These are phyloP conservation scores for Microstegium vimineum DNA, from an alignment of 176 grass and related monocot genomes.

Conservation along the genomic window DNA sequence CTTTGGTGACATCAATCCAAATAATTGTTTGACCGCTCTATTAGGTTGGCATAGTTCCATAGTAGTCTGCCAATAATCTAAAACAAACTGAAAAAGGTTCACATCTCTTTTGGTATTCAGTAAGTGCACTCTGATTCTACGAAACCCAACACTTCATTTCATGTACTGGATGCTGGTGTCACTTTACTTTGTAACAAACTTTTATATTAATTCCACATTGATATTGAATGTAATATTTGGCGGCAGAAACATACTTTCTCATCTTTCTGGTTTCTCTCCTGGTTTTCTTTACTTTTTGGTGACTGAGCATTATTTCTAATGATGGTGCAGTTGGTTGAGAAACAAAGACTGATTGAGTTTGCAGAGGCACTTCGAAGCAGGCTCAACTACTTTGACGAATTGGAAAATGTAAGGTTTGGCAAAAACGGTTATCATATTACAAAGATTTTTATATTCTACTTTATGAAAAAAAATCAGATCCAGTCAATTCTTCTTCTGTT, in stretches of 20 bases:
- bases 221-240: slow-evolving; percentile 3
- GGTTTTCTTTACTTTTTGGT: not conserved
- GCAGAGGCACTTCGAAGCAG: slow-evolving; percentile 84
- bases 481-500: not conserved
- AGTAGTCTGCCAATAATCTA: not conserved
- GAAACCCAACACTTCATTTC: not conserved
- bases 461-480: not conserved
- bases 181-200: slow-evolving; percentile 1
- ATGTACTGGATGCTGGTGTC: not conserved
- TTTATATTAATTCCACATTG: not conserved
- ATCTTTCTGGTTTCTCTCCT: not conserved
- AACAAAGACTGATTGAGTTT: slow-evolving; percentile 95
- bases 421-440: slow-evolving; percentile 17
- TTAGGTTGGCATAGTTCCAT: not conserved
- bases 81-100: slow-evolving; percentile 4
- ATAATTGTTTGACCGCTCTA: not conserved
- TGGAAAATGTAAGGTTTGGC: slow-evolving; percentile 92
- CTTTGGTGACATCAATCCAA: not conserved
- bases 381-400: slow-evolving; percentile 93
- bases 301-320: slow-evolving; percentile 3
- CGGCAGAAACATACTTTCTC: not conserved
- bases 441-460: slow-evolving; percentile 5
- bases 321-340: slow-evolving; percentile 76
- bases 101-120: not conserved
- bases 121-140: not conserved